Conservation (phyloP, 139 green algal genomes). For the Gonium pectorale region DNA sequence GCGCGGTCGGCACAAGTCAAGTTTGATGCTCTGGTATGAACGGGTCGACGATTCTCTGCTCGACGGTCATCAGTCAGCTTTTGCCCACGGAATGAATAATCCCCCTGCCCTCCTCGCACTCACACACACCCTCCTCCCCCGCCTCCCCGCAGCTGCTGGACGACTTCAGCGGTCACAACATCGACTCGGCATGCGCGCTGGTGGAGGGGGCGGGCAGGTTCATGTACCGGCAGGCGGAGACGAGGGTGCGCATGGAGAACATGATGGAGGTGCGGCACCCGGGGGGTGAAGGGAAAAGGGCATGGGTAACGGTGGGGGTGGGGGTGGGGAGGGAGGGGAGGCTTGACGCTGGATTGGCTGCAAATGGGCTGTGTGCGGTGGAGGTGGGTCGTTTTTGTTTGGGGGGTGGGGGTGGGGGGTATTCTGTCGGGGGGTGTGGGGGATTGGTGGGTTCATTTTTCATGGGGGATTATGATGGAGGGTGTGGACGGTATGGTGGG, state of each 20-base stretch:
- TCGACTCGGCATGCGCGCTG: conserved; percentile 88
- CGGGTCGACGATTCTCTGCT: too few species aligned
- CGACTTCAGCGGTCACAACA: conserved; percentile 89
- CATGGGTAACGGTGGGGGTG: not conserved
- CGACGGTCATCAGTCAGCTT: too few species aligned
- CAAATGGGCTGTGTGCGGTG: too few species aligned
- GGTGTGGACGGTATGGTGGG: too few species aligned
- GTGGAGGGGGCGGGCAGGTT: conserved; percentile 91
- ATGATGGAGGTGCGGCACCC: conserved; percentile 81
- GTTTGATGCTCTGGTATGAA: too few species aligned
- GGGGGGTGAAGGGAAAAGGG: too few species aligned
- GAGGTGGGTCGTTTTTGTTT: too few species aligned
- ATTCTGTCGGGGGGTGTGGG: not conserved
- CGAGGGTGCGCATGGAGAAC: conserved; percentile 82
- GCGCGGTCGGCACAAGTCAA: too few species aligned
- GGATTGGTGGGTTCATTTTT: not conserved
- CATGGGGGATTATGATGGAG: too few species aligned
- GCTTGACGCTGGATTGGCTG: not conserved
- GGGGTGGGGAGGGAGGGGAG: not conserved
- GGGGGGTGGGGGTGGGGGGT: not conserved
- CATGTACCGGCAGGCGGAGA: conserved; percentile 82
- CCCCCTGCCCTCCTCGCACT: too few species aligned
- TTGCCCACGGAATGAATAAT: too few species aligned
- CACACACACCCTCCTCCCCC: not conserved
- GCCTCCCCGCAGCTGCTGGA: conserved; percentile 79